A percentile compares a stretch with the other conserved stretches of the same genome.
Conservation (phyloP, 441 rosid genomes). For the Populus hybrid region DNA sequence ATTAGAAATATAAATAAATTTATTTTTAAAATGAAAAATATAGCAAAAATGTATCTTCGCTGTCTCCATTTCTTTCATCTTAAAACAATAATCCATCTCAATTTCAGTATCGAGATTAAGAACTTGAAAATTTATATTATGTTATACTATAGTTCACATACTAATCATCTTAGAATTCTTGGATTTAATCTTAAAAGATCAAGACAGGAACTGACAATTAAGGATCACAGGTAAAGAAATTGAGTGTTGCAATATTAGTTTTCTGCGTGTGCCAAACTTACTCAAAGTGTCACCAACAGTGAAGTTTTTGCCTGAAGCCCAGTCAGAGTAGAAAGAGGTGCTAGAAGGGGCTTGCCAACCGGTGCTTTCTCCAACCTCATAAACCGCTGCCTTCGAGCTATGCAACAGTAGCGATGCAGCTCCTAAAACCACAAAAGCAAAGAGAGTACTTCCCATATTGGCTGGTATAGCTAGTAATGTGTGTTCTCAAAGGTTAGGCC, state of each 20-base stretch:
- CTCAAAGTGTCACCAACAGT: slow-evolving; percentile 29
- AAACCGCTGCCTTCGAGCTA: slow-evolving; percentile 14
- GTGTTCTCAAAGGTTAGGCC: slow-evolving; percentile 32
- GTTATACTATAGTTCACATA: too few species aligned
- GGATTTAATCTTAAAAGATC: neutral
- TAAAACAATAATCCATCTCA: too few species aligned
- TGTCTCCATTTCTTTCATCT: too few species aligned
- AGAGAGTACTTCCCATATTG: neutral
- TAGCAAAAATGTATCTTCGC: too few species aligned
- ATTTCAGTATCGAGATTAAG: too few species aligned
- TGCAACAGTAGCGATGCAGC: slow-evolving; percentile 2
- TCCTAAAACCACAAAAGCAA: neutral
- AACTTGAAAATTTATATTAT: too few species aligned
- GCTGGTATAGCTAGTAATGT: slow-evolving; percentile 5
- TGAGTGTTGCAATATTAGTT: neutral
- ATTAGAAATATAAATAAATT: too few species aligned
- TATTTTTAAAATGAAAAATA: too few species aligned
- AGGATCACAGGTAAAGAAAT: neutral
- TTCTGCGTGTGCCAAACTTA: neutral
- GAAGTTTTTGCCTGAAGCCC: slow-evolving; percentile 33
- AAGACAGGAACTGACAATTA: too few species aligned
- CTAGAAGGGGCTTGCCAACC: slow-evolving; percentile 28
- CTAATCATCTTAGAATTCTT: neutral
- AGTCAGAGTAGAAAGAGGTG: slow-evolving; percentile 21
- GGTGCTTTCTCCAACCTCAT: slow-evolving; percentile 26